These are phyloP conservation scores for Claviceps arundinis DNA, from an alignment of 2,329 filamentous ascomycete genomes.

Conservation along the genomic window DNA sequence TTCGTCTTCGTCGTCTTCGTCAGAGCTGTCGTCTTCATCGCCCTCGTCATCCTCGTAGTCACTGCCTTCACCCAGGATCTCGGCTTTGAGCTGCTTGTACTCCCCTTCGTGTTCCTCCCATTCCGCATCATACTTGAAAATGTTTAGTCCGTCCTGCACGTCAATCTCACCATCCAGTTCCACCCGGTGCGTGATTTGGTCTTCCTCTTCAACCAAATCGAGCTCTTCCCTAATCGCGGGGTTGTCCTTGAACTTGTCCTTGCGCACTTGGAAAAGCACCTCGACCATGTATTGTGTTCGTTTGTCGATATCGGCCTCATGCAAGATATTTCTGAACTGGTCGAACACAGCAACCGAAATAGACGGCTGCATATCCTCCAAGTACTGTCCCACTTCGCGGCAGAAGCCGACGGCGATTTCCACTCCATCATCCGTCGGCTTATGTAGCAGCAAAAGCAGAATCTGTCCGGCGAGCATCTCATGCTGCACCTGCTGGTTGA, in stretches of 20 bases:
- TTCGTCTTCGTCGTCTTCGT: slow-evolving; percentile 52
- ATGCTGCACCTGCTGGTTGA: slow-evolving; percentile 91
- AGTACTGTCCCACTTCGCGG: slow-evolving; percentile 80
- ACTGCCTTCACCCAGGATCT: slow-evolving; percentile 88
- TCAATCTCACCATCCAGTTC: slow-evolving; percentile 75
- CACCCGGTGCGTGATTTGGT: slow-evolving; percentile 85
- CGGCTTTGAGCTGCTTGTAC: slow-evolving; percentile 80
- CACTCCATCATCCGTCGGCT: slow-evolving; percentile 92
- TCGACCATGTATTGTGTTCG: slow-evolving; percentile 99
- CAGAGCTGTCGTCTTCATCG: slow-evolving; percentile 51
- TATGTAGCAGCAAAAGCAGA: slow-evolving; percentile 78
- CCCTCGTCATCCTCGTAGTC: slow-evolving; percentile 57
- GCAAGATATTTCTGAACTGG: slow-evolving; percentile 86
- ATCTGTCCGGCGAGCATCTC: slow-evolving; percentile 92
- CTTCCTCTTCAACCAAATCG: slow-evolving; percentile 92
- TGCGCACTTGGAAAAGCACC: slow-evolving; percentile 89
- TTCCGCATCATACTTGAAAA: slow-evolving; percentile 86
- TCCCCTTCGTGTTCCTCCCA: slow-evolving; percentile 86
- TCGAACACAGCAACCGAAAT: slow-evolving; percentile 89
- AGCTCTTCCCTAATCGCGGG: slow-evolving; percentile 82
- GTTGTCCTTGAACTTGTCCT: slow-evolving; percentile 94
- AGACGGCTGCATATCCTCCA: slow-evolving; percentile 87
- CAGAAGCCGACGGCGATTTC: slow-evolving; percentile 94
- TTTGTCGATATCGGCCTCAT: slow-evolving; percentile 96
- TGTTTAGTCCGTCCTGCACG: slow-evolving; percentile 76